Conservation (phyloP, 495 filamentous ascomycete genomes). For the Sabuloglossum arenarium region DNA sequence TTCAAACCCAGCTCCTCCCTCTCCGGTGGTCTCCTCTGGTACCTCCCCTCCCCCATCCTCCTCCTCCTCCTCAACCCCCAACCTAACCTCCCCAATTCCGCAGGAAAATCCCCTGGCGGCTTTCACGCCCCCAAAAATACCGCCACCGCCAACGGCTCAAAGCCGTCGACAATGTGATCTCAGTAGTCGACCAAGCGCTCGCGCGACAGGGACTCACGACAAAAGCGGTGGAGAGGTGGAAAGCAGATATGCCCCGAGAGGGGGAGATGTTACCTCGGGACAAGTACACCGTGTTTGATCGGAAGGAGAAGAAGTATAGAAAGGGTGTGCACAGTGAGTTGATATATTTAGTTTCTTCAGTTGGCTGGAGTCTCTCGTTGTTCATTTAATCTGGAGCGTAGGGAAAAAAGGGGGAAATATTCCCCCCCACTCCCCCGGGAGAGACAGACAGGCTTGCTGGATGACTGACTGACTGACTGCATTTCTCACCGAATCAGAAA, state of each 20-base stretch:
- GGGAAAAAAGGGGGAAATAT: too few species aligned
- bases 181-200: constrained; percentile 54
- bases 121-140: constrained; percentile 74
- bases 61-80: neutral
- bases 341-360: too few species aligned
- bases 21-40: constrained; percentile 72
- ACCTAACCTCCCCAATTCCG: constrained; percentile 8
- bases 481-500: too few species aligned
- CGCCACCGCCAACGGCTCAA: constrained; percentile 74
- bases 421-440: too few species aligned
- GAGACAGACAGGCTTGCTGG: too few species aligned
- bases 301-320: constrained; percentile 84
- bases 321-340: constrained; percentile 91
- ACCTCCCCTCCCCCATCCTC: constrained; percentile 8
- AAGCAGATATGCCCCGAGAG: constrained; percentile 86
- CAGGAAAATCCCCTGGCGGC: constrained; percentile 97
- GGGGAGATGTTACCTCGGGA: constrained; percentile 88
- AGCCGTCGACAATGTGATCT: constrained; percentile 65
- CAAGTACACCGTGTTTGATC: constrained; percentile 95
- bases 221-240: constrained; percentile 70
- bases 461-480: too few species aligned
- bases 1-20: constrained; percentile 63
- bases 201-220: constrained; percentile 43
- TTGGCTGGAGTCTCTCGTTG: too few species aligned
- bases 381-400: too few species aligned